Conservation (phyloP, 2,329 filamentous ascomycete genomes). For the Cladosporium colombiae region DNA sequence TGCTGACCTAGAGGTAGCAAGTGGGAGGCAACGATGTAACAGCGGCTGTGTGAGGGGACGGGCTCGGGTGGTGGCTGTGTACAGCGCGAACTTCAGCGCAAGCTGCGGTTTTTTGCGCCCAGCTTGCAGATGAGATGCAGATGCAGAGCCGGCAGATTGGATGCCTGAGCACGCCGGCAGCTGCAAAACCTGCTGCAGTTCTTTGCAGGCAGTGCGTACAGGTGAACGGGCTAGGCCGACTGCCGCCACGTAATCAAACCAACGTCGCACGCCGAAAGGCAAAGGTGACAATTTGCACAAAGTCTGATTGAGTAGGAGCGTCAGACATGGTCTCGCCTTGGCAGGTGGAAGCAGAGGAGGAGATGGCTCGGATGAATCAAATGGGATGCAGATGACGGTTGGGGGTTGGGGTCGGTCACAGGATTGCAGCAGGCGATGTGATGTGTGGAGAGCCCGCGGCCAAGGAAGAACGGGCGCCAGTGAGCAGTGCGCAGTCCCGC, state of each 20-base stretch:
- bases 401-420: slow-evolving; percentile 12
- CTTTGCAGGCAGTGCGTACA: background rate
- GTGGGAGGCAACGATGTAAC: background rate
- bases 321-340: background rate
- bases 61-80: slow-evolving; percentile 11
- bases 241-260: slow-evolving; percentile 1
- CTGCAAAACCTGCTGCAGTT: background rate
- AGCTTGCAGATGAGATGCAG: background rate
- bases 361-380: background rate
- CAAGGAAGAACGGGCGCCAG: slow-evolving; percentile 10
- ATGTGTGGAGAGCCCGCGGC: slow-evolving; percentile 8
- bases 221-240: background rate
- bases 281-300: background rate
- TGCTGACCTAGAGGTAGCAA: background rate
- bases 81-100: background rate
- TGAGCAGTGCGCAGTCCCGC: slow-evolving; percentile 4
- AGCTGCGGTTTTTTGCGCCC: slow-evolving; percentile 3
- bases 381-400: slow-evolving; percentile 6
- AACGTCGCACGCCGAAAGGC: background rate
- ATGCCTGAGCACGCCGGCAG: background rate
- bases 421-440: slow-evolving; percentile 1
- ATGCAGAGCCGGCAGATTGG: slow-evolving; percentile 6
- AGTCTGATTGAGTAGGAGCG: background rate
- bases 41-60: background rate
- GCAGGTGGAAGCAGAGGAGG: background rate